Conservation (phyloP, 768 basidiomycete species). For the Fistulinella prunicolor region DNA sequence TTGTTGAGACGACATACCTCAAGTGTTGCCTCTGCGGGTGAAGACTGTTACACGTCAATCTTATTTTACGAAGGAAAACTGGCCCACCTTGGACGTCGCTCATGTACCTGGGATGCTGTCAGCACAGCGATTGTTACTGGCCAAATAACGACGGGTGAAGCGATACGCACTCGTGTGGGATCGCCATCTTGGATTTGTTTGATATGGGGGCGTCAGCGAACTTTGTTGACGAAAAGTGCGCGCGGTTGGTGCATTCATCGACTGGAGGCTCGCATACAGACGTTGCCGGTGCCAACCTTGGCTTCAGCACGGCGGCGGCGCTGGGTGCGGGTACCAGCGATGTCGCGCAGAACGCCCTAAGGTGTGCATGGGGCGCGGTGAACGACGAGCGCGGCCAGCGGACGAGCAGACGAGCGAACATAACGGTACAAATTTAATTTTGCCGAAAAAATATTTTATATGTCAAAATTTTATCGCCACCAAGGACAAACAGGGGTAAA, state of each 20-base stretch:
- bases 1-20: constrained; percentile 23
- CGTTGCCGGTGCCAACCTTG: not conserved
- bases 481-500: constrained; percentile 22
- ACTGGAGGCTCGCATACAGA: constrained; percentile 5
- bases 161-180: constrained; percentile 41
- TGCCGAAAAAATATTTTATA: too few relatives aligned
- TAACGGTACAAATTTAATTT: too few relatives aligned
- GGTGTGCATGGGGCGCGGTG: constrained; percentile 10
- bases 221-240: constrained; percentile 28
- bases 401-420: constrained; percentile 27
- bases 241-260: constrained; percentile 19
- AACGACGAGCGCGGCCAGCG: constrained; percentile 19
- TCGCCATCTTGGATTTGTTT: constrained; percentile 37
- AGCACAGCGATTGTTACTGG: constrained; percentile 16
- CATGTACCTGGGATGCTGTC: constrained; percentile 35
- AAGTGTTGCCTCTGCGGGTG: constrained; percentile 39
- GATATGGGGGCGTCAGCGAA: constrained; percentile 38
- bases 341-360: constrained; percentile 14
- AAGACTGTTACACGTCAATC: too few relatives aligned
- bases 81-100: constrained; percentile 46
- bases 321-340: constrained; percentile 7
- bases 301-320: constrained; percentile 12
- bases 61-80: too few relatives aligned
- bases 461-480: constrained; percentile 6
- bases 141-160: not conserved